phyloP scores from a whole-genome alignment of 192 early-diverging fungal genomes.

The Coemansia javaensis region DNA sequence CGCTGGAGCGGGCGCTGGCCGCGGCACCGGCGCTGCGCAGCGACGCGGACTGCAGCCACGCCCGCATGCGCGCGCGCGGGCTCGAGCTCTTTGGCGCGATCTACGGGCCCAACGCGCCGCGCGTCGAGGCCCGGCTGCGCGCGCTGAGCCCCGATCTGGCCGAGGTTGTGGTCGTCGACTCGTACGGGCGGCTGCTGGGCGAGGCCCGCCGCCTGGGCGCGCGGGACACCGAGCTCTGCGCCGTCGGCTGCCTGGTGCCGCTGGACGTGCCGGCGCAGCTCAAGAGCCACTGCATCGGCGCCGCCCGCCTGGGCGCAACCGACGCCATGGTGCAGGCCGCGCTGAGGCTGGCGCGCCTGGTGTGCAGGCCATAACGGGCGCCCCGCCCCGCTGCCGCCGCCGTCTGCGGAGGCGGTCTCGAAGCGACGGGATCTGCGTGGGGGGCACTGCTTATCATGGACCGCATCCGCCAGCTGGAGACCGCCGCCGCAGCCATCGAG shows the following conservation, averaged over 20 bases:
- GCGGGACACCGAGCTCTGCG: constrained; percentile 33
- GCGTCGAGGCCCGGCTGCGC: constrained; percentile 15
- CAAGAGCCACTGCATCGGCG: constrained; percentile 43
- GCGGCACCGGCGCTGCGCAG: background rate
- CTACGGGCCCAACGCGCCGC: constrained; percentile 16
- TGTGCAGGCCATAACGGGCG: constrained; percentile 3
- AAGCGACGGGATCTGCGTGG: too few species aligned
- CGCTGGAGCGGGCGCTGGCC: constrained; percentile 4
- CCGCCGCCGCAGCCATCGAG: constrained; percentile 1
- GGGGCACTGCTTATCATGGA: too few species aligned
- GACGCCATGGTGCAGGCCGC: constrained; percentile 31
- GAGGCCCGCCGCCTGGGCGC: constrained; percentile 17
- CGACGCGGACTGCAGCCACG: constrained; percentile 7
- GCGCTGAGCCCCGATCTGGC: constrained; percentile 29
- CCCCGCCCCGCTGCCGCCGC: too few species aligned
- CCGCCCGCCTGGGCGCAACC: constrained; percentile 21
- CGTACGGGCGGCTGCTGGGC: constrained; percentile 24
- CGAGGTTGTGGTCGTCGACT: constrained; percentile 25
- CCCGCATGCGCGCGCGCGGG: constrained; percentile 14
- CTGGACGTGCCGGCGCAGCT: constrained; percentile 34
- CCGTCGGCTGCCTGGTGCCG: constrained; percentile 27
- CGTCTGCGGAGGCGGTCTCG: too few species aligned
- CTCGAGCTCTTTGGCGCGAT: constrained; percentile 15
- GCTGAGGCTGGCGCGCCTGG: constrained; percentile 23
- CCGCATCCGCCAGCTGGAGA: background rate